Conservation (phyloP, 2,329 filamentous ascomycete species). For the Endothia cerciana region DNA sequence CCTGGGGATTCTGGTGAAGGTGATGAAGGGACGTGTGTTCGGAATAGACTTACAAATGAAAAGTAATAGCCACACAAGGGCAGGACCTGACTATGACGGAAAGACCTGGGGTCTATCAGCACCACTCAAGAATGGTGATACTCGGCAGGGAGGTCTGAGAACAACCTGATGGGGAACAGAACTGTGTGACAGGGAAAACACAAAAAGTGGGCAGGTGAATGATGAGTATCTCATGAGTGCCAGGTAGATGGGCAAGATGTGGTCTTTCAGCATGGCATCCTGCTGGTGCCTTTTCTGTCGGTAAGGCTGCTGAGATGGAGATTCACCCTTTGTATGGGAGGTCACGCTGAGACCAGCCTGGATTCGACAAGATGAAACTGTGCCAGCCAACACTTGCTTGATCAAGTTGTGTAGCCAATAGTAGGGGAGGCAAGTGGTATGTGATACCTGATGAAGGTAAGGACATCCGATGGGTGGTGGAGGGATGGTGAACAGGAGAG, state of each 20-base stretch:
- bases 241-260: background rate
- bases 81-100: background rate
- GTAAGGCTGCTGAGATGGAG: background rate
- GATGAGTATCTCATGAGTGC: background rate
- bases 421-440: background rate
- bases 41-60: background rate
- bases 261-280: background rate
- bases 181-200: background rate
- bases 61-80: background rate
- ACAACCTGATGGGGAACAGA: background rate
- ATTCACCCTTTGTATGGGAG: background rate
- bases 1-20: background rate
- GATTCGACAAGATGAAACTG: background rate
- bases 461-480: background rate
- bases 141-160: background rate
- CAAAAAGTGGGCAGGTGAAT: background rate
- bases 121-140: background rate
- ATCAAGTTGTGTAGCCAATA: background rate
- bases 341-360: too few relatives aligned
- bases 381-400: background rate
- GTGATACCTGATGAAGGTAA: background rate
- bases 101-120: background rate
- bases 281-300: background rate
- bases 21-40: background rate
- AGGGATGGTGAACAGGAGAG: background rate